These are phyloP conservation scores for Colletotrichum acutatum DNA, from an alignment of 2,329 filamentous ascomycete species.

Conservation along the genomic window DNA sequence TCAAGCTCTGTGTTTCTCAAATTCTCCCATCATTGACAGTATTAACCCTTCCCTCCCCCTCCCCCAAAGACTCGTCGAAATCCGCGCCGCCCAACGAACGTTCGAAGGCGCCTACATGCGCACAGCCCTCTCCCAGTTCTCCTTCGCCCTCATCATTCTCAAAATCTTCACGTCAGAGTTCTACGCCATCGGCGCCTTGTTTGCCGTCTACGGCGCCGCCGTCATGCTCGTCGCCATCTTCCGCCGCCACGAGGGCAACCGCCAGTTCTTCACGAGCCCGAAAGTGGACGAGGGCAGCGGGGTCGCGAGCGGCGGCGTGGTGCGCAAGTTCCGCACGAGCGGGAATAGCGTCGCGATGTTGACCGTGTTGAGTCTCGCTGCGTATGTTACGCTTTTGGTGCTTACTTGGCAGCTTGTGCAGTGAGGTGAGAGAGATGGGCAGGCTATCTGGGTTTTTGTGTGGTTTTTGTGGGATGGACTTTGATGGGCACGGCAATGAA, in stretches of 20 bases:
- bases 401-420: conserved; percentile 60
- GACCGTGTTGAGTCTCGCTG: conserved; percentile 65
- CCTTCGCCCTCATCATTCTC: conserved; percentile 91
- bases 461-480: no score
- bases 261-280: conserved; percentile 83
- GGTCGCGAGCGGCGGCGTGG: conserved; percentile 44
- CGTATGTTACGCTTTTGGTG: conserved; percentile 67
- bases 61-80: conserved; percentile 78
- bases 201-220: conserved; percentile 89
- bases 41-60: not conserved
- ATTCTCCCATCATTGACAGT: no score
- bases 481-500: no score
- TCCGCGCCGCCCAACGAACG: conserved; percentile 93
- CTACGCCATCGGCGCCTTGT: conserved; percentile 95
- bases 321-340: conserved; percentile 70
- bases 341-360: conserved; percentile 71
- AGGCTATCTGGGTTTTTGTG: no score
- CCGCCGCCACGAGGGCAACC: conserved; percentile 89
- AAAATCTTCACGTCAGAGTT: conserved; percentile 98
- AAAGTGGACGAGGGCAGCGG: conserved; percentile 45
- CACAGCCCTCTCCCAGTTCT: conserved; percentile 94
- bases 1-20: conserved; percentile 27
- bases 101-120: conserved; percentile 98
- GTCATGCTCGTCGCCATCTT: conserved; percentile 87
- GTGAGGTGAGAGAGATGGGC: conserved; percentile 38